A percentile compares a stretch with the other conserved stretches of the same genome.
These are phyloP conservation scores for Neurospora crassa DNA, from an alignment of 2,329 filamentous ascomycete species.

Conservation along the genomic window DNA sequence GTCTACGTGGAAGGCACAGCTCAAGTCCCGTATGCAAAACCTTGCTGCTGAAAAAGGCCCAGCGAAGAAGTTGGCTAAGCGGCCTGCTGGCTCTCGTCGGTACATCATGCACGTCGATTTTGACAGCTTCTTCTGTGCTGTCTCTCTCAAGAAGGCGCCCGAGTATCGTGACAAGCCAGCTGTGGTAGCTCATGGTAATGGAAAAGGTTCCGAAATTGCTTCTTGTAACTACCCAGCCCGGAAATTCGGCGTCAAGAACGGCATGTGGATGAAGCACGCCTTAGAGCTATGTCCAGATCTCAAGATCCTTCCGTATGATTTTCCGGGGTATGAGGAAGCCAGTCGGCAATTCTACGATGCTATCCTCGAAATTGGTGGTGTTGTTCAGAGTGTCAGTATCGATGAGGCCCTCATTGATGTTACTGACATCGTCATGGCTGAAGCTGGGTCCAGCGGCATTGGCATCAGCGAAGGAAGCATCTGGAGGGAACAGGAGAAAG, in stretches of 20 bases:
- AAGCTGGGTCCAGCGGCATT: slow-evolving; percentile 56
- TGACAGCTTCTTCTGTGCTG: slow-evolving; percentile 95
- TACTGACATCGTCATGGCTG: slow-evolving; percentile 57
- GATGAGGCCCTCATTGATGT: slow-evolving; percentile 90
- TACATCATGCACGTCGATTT: slow-evolving; percentile 97
- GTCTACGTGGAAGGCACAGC: slow-evolving; percentile 90
- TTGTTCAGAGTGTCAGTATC: slow-evolving; percentile 93
- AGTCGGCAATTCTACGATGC: slow-evolving; percentile 81
- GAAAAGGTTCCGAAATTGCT: slow-evolving; percentile 85
- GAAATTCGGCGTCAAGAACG: slow-evolving; percentile 81
- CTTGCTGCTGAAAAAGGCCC: slow-evolving; percentile 60
- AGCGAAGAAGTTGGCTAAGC: slow-evolving; percentile 35
- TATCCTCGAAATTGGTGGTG: slow-evolving; percentile 67
- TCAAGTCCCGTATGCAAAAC: slow-evolving; percentile 81
- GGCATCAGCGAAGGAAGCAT: slow-evolving; percentile 58
- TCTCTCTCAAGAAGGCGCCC: slow-evolving; percentile 70
- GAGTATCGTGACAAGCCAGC: slow-evolving; percentile 70
- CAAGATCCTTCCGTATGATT: slow-evolving; percentile 91
- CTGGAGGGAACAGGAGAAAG: slow-evolving; percentile 69
- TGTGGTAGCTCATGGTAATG: slow-evolving; percentile 80
- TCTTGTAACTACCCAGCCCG: slow-evolving; percentile 95
- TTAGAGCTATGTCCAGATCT: slow-evolving; percentile 74
- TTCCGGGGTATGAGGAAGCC: slow-evolving; percentile 86
- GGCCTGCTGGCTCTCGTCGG: slow-evolving; percentile 53
- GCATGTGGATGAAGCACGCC: slow-evolving; percentile 98